Conservation (phyloP, 495 filamentous ascomycete species). For the Echria macrotheca region DNA sequence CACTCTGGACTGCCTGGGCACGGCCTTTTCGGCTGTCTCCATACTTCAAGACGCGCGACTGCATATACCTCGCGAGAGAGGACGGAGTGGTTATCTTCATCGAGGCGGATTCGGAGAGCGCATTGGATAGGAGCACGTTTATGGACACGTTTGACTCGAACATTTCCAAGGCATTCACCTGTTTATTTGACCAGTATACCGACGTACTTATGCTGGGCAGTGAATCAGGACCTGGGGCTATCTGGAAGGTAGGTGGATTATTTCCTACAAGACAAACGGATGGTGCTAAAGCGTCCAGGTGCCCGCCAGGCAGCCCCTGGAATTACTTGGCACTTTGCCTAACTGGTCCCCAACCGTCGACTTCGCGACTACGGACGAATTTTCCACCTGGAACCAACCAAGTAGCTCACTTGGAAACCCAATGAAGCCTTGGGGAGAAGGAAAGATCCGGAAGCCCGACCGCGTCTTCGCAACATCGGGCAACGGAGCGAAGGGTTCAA, state of each 20-base stretch:
- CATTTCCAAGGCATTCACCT: slow-evolving; percentile 63
- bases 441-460: slow-evolving; percentile 30
- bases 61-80: slow-evolving; percentile 73
- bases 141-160: slow-evolving; percentile 57
- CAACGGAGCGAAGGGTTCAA: slow-evolving; percentile 51
- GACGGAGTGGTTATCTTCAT: slow-evolving; percentile 69
- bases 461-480: slow-evolving; percentile 57
- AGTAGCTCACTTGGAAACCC: slow-evolving; percentile 5
- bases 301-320: slow-evolving; percentile 38
- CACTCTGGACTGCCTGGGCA: slow-evolving; percentile 63
- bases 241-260: slow-evolving; percentile 66
- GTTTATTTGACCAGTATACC: slow-evolving; percentile 42
- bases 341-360: slow-evolving; percentile 85
- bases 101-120: slow-evolving; percentile 52
- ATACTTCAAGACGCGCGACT: slow-evolving; percentile 57
- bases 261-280: not conserved
- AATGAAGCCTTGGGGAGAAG: slow-evolving; percentile 15
- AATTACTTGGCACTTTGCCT: slow-evolving; percentile 44
- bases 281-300: too few species aligned
- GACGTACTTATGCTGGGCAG: slow-evolving; percentile 79
- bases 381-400: slow-evolving; percentile 17
- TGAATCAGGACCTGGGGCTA: slow-evolving; percentile 71
- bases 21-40: slow-evolving; percentile 57
- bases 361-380: slow-evolving; percentile 47
- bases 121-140: slow-evolving; percentile 44